A percentile compares a stretch with the other conserved stretches of the same genome.
Conservation (phyloP, 352 stramenopile genomes). For the Phytophthora uliginosa region DNA sequence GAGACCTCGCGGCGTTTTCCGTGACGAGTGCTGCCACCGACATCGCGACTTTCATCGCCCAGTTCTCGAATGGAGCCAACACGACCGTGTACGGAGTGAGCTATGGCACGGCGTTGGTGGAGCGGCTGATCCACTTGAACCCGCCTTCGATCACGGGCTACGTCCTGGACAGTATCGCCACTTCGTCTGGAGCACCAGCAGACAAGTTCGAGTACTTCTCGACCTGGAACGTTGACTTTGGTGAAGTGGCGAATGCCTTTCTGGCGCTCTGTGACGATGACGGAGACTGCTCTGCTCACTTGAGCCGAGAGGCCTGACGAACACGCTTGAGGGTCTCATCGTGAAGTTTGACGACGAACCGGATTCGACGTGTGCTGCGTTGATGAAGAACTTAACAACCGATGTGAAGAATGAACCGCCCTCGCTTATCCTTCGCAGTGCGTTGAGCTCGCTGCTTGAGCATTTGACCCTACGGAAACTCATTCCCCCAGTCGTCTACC, state of each 20-base stretch:
- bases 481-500: slow-evolving; percentile 47
- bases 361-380: slow-evolving; percentile 28
- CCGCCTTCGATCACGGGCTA: slow-evolving; percentile 52
- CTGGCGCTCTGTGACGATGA: slow-evolving; percentile 32
- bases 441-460: slow-evolving; percentile 38
- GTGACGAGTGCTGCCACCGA: slow-evolving; percentile 48
- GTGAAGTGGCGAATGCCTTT: slow-evolving; percentile 37
- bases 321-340: slow-evolving; percentile 30
- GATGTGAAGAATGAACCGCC: slow-evolving; percentile 14
- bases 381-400: slow-evolving; percentile 15
- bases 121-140: slow-evolving; percentile 55
- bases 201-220: slow-evolving; percentile 48
- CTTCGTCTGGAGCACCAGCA: slow-evolving; percentile 34
- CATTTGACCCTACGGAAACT: slow-evolving; percentile 25
- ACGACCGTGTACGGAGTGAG: slow-evolving; percentile 57
- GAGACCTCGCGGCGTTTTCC: slow-evolving; percentile 50
- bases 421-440: slow-evolving; percentile 31
- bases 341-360: slow-evolving; percentile 28
- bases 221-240: slow-evolving; percentile 53
- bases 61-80: slow-evolving; percentile 25
- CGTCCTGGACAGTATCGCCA: slow-evolving; percentile 51
- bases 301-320: slow-evolving; percentile 10
- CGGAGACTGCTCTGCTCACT: slow-evolving; percentile 25
- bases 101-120: slow-evolving; percentile 58
- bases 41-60: slow-evolving; percentile 34